These are phyloP conservation scores for Amanita jacksonii DNA, from an alignment of 768 basidiomycete genomes.

Conservation along the genomic window DNA sequence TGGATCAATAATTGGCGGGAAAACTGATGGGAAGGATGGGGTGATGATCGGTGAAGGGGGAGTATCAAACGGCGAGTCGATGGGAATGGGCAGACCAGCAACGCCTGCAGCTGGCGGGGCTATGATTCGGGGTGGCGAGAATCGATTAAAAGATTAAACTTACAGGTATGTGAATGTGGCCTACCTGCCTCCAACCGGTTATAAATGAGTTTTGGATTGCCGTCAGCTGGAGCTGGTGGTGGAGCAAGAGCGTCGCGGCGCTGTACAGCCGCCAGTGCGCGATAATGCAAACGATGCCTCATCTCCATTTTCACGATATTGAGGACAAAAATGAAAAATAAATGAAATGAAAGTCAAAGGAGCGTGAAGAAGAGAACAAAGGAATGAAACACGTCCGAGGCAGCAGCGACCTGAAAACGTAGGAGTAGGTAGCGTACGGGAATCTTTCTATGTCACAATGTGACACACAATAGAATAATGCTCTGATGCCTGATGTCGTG, in stretches of 20 bases:
- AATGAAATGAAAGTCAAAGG: not conserved
- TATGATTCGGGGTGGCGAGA: too few relatives aligned
- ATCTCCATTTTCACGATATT: not conserved
- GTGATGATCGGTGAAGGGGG: not conserved
- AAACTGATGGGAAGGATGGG: not conserved
- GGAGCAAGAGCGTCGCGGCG: not conserved
- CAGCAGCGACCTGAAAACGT: not conserved
- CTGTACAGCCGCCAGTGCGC: not conserved
- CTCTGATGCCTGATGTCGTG: too few relatives aligned
- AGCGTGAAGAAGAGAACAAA: conserved; percentile 1
- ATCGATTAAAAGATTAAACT: too few relatives aligned
- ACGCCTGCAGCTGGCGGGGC: not conserved
- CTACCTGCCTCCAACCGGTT: not conserved
- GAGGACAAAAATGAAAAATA: not conserved
- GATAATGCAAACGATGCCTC: not conserved
- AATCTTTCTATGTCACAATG: too few relatives aligned
- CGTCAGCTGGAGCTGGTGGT: not conserved
- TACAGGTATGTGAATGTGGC: not conserved
- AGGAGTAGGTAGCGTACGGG: too few relatives aligned
- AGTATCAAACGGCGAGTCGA: not conserved
- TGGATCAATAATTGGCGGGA: not conserved
- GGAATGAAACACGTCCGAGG: too few relatives aligned
- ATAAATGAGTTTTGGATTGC: too few relatives aligned
- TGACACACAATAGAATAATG: too few relatives aligned
- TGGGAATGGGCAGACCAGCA: not conserved